A percentile compares a stretch with the other conserved stretches of the same genome.
phyloP scores from a whole-genome alignment of 2,329 filamentous ascomycete genomes.

The Scleromitrula shiraiana region DNA sequence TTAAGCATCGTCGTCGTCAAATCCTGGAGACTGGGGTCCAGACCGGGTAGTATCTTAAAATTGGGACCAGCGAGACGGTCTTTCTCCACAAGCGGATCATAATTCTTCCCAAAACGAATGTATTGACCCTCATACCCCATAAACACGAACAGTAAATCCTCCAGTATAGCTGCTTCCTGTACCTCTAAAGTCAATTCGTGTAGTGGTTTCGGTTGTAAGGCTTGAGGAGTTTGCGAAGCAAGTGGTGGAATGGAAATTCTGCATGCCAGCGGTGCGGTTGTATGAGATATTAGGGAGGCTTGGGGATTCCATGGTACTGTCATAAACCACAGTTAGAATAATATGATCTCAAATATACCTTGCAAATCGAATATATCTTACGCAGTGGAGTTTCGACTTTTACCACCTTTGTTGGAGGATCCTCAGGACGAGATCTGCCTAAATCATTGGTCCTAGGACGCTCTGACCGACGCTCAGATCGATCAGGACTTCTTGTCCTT shows the following conservation, averaged over 20 bases:
- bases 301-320: constrained; percentile 67
- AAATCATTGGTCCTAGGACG: constrained; percentile 20
- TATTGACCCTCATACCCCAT: constrained; percentile 99
- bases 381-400: constrained; percentile 43
- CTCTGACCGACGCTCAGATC: constrained; percentile 35
- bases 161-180: constrained; percentile 80
- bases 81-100: constrained; percentile 78
- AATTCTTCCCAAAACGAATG: constrained; percentile 75
- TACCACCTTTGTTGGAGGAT: constrained; percentile 29
- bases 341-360: neutral
- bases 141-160: constrained; percentile 88
- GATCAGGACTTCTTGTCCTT: constrained; percentile 50
- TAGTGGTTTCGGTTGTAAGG: constrained; percentile 60
- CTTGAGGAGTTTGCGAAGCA: constrained; percentile 62
- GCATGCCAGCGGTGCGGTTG: constrained; percentile 43
- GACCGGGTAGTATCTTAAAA: constrained; percentile 70
- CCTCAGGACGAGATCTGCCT: constrained; percentile 20
- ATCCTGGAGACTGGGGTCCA: constrained; percentile 88
- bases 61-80: constrained; percentile 75
- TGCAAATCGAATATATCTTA: constrained; percentile 25
- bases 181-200: constrained; percentile 65
- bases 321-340: constrained; percentile 7
- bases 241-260: constrained; percentile 59
- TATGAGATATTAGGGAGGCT: constrained; percentile 61
- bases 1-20: constrained; percentile 82